A percentile compares a stretch with the other conserved stretches of the same genome.
phyloP scores from a whole-genome alignment of 371 early-diverging fungal species.

The Nematocida sp. region DNA sequence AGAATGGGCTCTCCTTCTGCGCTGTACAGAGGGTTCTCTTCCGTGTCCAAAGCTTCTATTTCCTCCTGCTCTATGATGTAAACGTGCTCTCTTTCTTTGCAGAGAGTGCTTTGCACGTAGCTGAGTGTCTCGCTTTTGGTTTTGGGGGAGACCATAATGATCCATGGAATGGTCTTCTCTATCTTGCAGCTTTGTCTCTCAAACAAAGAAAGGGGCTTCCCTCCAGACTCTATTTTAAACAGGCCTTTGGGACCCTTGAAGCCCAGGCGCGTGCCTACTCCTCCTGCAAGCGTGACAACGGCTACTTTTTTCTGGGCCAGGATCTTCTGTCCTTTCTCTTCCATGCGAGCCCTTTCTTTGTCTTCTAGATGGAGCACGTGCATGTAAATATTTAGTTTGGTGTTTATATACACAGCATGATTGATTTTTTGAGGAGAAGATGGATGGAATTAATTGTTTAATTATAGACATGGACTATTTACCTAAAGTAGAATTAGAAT shows the following conservation, averaged over 20 bases:
- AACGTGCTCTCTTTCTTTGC: conserved; percentile 38
- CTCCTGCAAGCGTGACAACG: conserved; percentile 58
- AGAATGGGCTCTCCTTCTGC: conserved; percentile 13
- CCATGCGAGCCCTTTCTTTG: too few relatives aligned
- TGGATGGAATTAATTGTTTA: too few relatives aligned
- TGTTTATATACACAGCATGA: too few relatives aligned
- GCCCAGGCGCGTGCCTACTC: conserved; percentile 63
- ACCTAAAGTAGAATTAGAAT: too few relatives aligned
- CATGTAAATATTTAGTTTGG: too few relatives aligned
- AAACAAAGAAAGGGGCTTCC: conserved; percentile 45
- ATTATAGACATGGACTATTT: too few relatives aligned
- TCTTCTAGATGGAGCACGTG: too few relatives aligned
- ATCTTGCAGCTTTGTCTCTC: conserved; percentile 45
- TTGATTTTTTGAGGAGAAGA: too few relatives aligned
- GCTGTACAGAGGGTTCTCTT: conserved; percentile 1
- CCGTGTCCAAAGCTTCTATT: conserved; percentile 39
- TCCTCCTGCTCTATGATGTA: conserved; percentile 59
- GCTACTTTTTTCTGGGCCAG: conserved; percentile 16
- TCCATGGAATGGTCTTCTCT: conserved; percentile 41
- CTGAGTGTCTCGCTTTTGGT: conserved; percentile 57
- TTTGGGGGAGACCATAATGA: conserved; percentile 59
- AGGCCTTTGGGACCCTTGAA: conserved; percentile 58
- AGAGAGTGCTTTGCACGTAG: conserved; percentile 44
- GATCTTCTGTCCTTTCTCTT: background rate
- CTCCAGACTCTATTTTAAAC: conserved; percentile 51